Conservation (phyloP, 73 alveolate genomes). For the Paramecium octaurelia region DNA sequence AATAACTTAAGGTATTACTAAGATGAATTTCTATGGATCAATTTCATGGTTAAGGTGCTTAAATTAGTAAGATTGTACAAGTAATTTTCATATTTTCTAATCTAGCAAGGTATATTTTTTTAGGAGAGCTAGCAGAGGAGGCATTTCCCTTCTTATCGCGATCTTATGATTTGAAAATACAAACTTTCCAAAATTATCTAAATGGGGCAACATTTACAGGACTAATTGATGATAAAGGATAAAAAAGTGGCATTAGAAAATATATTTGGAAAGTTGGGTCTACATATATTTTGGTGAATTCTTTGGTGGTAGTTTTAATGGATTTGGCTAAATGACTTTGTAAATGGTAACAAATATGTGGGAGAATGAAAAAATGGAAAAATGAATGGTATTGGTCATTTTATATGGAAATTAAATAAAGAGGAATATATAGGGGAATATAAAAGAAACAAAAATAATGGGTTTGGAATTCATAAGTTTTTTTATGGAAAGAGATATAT, state of each 20-base stretch:
- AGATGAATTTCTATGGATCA: not conserved
- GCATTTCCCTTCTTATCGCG: not conserved
- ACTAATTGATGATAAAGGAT: constrained; percentile 31
- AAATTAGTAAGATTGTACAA: not conserved
- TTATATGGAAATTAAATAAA: constrained; percentile 40
- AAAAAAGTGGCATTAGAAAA: constrained; percentile 73
- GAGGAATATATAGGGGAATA: not conserved
- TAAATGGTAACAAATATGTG: not conserved
- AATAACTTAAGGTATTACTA: not conserved
- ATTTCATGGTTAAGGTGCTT: not conserved
- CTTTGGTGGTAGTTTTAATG: constrained; percentile 68
- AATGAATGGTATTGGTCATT: constrained; percentile 54
- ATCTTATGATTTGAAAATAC: not conserved
- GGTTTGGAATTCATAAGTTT: not conserved
- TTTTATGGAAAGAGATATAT: not conserved
- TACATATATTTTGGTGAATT: constrained; percentile 68
- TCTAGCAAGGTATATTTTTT: not conserved
- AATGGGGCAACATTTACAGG: not conserved
- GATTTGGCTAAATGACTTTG: constrained; percentile 65
- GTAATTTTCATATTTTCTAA: not conserved
- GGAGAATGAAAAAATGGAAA: constrained; percentile 43
- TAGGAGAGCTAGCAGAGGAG: not conserved
- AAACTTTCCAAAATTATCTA: not conserved
- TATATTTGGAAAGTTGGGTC: constrained; percentile 71
- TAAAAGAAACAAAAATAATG: not conserved